Base-by-base conservation (phyloP, 208 protist genomes). In the Trypanosoma conorhini region DNA sequence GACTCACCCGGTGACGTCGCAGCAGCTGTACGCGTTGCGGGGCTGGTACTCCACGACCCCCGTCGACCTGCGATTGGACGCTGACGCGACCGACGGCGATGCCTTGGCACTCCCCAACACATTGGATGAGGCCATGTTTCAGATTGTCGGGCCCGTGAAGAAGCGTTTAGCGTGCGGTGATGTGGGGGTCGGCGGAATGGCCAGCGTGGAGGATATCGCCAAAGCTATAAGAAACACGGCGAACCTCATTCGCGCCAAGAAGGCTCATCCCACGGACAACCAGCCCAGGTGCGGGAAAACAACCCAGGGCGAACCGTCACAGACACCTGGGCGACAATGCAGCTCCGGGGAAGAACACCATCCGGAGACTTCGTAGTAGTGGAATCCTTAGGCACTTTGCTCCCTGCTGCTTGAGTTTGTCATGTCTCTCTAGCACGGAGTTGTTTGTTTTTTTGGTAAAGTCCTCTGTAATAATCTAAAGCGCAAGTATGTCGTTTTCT, bases 91-190 rank as follows among this genome's bases (percentile, higher is more conserved):
- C 21, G 51, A 60, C 1, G 17, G 44, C 1, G 40, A 22, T 17
- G 56, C 28, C 35, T 38, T 22, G 13, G 5, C 51, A 31, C 67
- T 86, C 12, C 86, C 86, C 0, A 40, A 24, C 1, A 85, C 76
- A 24, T 59, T 89, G 52, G 73, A 80, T 44, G 73, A 80, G 35
- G 59, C 75, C 0, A 82, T 93, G 78, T 93, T 89, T 68, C 87
- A 93, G 74, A 63, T 99, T 19, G 91, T 99, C 0, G 75, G 80
- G 22, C 97, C 98, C 0, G 81, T 99, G 22, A 60, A 64, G 54
- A 99, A 99, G 81, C 62, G 66, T 26, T 77, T 99, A 0, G 97
- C 96, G 12, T 99, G 98, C 80, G 96, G 96, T 3, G 97, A 99
- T 67, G 74, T 91, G 9, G 98, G 98, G 52, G 82, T 92, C 12